Conservation (phyloP, 1,139 yeast species). For the Candida sp. region DNA sequence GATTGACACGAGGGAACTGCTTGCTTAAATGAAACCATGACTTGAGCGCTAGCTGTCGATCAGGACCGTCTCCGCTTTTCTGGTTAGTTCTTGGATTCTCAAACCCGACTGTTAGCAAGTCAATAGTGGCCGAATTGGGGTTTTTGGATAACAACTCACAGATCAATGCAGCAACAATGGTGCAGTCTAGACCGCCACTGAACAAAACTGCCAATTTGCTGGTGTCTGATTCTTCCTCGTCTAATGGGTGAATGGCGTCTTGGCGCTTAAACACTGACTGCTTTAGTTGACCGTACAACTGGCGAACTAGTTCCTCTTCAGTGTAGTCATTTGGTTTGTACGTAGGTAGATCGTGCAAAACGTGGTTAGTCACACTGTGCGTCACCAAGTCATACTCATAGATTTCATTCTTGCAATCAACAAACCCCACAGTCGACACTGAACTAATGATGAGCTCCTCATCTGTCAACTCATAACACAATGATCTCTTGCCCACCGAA, state of each 20-base stretch:
- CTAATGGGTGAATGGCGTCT: constrained; percentile 61
- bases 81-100: constrained; percentile 84
- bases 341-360: constrained; percentile 8
- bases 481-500: constrained; percentile 77
- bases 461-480: constrained; percentile 45
- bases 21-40: constrained; percentile 59
- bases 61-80: constrained; percentile 75
- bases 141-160: constrained; percentile 26
- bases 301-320: constrained; percentile 7
- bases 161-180: constrained; percentile 64
- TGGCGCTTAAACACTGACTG: constrained; percentile 56
- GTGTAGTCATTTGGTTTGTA: background rate
- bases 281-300: constrained; percentile 30
- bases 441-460: constrained; percentile 53
- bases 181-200: constrained; percentile 96
- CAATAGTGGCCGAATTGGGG: constrained; percentile 32
- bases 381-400: constrained; percentile 40
- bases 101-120: constrained; percentile 93
- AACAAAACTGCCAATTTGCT: constrained; percentile 67
- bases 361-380: constrained; percentile 11
- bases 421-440: constrained; percentile 36
- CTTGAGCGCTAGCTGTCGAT: constrained; percentile 68
- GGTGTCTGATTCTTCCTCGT: constrained; percentile 24
- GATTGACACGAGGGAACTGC: constrained; percentile 34
- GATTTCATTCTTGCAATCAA: constrained; percentile 60